Evolutionary conservation across 1,284 basidiomycete genomes (phyloP).

Genomic region (Hymenochaete sp.): DNA sequence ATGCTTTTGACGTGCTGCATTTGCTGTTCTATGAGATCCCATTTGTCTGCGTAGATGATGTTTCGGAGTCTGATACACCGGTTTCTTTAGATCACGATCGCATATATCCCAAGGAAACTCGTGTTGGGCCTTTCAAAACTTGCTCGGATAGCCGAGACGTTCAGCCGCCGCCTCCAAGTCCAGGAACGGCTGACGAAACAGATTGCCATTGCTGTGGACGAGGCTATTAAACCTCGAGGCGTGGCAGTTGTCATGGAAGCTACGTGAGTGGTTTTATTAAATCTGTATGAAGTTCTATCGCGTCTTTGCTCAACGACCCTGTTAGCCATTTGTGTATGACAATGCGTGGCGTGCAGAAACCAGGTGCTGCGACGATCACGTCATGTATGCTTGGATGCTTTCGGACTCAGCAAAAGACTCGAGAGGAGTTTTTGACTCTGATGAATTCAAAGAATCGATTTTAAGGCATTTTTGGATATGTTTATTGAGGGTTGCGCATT

Average conservation of each 20-base stretch:
- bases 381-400: slow-evolving; percentile 99
- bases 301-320: slow-evolving; percentile 15
- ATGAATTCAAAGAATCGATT: slow-evolving; percentile 38
- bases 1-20: slow-evolving; percentile 6
- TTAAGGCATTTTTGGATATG: not conserved
- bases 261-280: slow-evolving; percentile 51
- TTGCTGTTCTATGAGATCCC: not conserved
- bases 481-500: not conserved
- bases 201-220: slow-evolving; percentile 93
- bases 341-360: slow-evolving; percentile 99
- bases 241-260: slow-evolving; percentile 99
- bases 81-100: slow-evolving; percentile 44
- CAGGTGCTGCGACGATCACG: slow-evolving; percentile 90
- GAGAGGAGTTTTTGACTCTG: slow-evolving; percentile 87
- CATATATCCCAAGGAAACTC: slow-evolving; percentile 93
- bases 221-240: slow-evolving; percentile 93
- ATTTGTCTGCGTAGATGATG: not conserved
- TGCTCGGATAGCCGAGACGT: slow-evolving; percentile 95
- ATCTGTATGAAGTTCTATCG: slow-evolving; percentile 7
- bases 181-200: slow-evolving; percentile 98
- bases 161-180: slow-evolving; percentile 91
- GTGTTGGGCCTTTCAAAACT: slow-evolving; percentile 97
- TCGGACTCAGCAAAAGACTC: slow-evolving; percentile 92
- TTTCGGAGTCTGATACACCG: slow-evolving; percentile 2
- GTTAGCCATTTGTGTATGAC: slow-evolving; percentile 97